phyloP scores from a whole-genome alignment of 352 stramenopile species.

The Phytopythium ostracodes region DNA sequence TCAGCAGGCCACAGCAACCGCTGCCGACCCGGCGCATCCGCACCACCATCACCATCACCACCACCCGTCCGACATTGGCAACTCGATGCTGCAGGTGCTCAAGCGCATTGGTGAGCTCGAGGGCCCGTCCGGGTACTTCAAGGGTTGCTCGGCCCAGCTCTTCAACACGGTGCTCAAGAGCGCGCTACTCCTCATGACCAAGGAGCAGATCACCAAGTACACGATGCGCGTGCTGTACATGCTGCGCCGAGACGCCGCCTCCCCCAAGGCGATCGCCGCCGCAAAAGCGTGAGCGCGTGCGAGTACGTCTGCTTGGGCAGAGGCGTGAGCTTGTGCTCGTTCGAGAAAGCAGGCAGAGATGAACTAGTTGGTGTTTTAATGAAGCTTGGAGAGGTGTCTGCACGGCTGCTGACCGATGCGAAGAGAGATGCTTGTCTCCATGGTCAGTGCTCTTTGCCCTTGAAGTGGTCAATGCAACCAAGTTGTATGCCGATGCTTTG shows the following conservation, averaged over 20 bases:
- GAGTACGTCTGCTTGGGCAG: not conserved
- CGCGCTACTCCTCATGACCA: conserved; percentile 78
- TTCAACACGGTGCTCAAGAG: conserved; percentile 86
- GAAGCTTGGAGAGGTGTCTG: not conserved
- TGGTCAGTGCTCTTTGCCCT: too few relatives aligned
- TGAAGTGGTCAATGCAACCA: too few relatives aligned
- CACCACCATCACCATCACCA: conserved; percentile 22
- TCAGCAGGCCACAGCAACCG: conserved; percentile 8
- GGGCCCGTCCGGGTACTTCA: conserved; percentile 58
- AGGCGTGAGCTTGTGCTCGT: too few relatives aligned
- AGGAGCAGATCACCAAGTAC: conserved; percentile 78
- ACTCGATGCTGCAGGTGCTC: conserved; percentile 68
- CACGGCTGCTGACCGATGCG: too few relatives aligned
- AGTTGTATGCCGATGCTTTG: too few relatives aligned
- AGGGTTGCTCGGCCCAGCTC: conserved; percentile 73
- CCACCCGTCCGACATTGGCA: conserved; percentile 40
- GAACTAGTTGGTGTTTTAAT: not conserved
- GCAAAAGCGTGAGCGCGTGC: conserved; percentile 9
- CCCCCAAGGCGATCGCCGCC: conserved; percentile 21
- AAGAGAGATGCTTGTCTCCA: too few relatives aligned
- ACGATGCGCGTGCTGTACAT: conserved; percentile 70
- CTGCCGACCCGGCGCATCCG: not conserved
- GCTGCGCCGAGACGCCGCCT: conserved; percentile 39
- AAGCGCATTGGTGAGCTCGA: conserved; percentile 59
- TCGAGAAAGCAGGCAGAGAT: not conserved